Evolutionary conservation across 2,329 filamentous ascomycete species (phyloP).

Genomic region (Fusarium nygamai): DNA sequence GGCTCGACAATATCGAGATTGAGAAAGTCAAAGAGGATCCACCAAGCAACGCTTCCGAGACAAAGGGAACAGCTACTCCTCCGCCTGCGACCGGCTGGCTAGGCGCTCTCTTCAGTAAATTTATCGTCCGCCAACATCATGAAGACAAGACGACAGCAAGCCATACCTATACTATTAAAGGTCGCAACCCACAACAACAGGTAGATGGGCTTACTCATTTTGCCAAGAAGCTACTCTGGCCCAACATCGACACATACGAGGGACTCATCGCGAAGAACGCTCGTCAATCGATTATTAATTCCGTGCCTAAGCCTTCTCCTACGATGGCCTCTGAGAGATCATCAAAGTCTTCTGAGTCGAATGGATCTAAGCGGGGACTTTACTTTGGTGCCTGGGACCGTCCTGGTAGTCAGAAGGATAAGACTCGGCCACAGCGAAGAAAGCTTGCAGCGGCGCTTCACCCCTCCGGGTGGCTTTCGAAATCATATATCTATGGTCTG

Average conservation of each 20-base stretch:
- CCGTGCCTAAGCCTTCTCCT: slow-evolving; percentile 45
- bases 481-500: slow-evolving; percentile 73
- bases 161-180: slow-evolving; percentile 61
- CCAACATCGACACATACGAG: slow-evolving; percentile 64
- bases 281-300: slow-evolving; percentile 50
- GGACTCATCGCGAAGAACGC: slow-evolving; percentile 60
- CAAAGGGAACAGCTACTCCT: slow-evolving; percentile 14
- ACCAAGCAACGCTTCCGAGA: background rate
- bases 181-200: slow-evolving; percentile 67
- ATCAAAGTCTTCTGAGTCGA: slow-evolving; percentile 48
- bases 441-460: slow-evolving; percentile 68
- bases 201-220: slow-evolving; percentile 71
- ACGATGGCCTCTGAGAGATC: background rate
- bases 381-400: slow-evolving; percentile 59
- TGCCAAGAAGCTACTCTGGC: slow-evolving; percentile 70
- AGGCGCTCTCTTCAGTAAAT: slow-evolving; percentile 65
- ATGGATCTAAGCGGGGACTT: slow-evolving; percentile 52
- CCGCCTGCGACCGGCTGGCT: slow-evolving; percentile 57
- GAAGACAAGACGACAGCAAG: slow-evolving; percentile 48
- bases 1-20: slow-evolving; percentile 75
- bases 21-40: slow-evolving; percentile 53
- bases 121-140: slow-evolving; percentile 56
- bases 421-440: slow-evolving; percentile 56
- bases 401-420: slow-evolving; percentile 45
- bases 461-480: slow-evolving; percentile 72